Base-by-base conservation (phyloP, 2,329 filamentous ascomycete species). In the Ilyonectria mors-panacis region DNA sequence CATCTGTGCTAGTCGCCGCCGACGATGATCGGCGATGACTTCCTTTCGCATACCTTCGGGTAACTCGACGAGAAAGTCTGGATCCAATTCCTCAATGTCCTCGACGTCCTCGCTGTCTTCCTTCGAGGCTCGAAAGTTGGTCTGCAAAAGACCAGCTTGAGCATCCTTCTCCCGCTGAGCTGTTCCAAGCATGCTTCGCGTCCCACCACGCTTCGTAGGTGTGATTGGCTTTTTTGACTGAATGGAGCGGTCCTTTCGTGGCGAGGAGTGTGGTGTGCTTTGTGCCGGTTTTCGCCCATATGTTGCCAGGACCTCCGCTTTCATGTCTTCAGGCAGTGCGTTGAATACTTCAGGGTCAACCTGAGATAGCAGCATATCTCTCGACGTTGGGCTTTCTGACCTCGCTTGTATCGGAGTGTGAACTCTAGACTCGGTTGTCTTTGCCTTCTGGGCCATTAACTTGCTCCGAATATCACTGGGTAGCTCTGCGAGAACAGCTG, bases 281-380 rank as follows among this genome's bases (percentile, higher is more conserved):
- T 82, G 83, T 6, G 78, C 75, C 8, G 72, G 75, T 23, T 75
- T 74, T 58, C 78, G 78, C 59, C 82, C 79, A 76, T 97, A 97
- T 37, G 92, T 90, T 3, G 88, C 91, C 9, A 98, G 81, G 1
- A 98, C 85, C 79, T 98, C 96, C 2, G 91, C 89, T 69, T 95
- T 93, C 77, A 99, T 89, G 68, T 97, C 94, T 42, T 92, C 90
- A 0, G 96, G 96, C 1, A 99, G 84, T 1, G 93, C 93, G 47
- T 91, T 88, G 69, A 98, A 92, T 2, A 94, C 93, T 47, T 95
- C 94, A 0, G 90, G 91, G 75, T 99, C 96, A 21, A 98, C 86
- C 73, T 97, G 93, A 0, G 94, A 94, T 30, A 94, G 90, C 1
- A 91, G 92, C 28, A 64, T 37, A 10, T 78, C 77, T 12, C 74